These are phyloP conservation scores for Isochrysis galbana DNA, from an alignment of 78 protist species.

Conservation along the genomic window DNA sequence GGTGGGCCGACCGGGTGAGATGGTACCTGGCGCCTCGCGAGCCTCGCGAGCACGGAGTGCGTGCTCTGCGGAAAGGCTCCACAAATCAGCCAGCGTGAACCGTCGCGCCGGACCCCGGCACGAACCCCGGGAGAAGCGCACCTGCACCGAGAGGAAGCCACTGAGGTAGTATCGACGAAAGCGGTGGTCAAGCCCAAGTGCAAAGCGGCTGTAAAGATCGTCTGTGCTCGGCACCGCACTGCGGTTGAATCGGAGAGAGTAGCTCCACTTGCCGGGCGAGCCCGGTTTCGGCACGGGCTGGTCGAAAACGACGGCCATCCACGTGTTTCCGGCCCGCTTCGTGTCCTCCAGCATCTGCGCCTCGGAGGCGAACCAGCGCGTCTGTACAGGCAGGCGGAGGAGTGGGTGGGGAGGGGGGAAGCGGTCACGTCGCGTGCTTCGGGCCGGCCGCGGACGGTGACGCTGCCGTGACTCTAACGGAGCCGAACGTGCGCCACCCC, in stretches of 20 bases:
- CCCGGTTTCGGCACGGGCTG: neutral
- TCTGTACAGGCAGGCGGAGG: too few relatives aligned
- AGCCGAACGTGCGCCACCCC: too few relatives aligned
- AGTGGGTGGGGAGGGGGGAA: too few relatives aligned
- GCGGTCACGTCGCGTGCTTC: too few relatives aligned
- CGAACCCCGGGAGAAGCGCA: neutral
- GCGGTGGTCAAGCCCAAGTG: neutral
- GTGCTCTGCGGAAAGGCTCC: too few relatives aligned
- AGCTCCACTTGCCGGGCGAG: neutral
- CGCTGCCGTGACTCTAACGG: too few relatives aligned
- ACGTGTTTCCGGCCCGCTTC: neutral
- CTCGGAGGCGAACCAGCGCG: neutral
- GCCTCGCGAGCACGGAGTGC: neutral
- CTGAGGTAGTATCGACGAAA: neutral
- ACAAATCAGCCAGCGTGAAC: too few relatives aligned
- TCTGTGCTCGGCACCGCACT: neutral
- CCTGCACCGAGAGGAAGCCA: slow-evolving; percentile 17
- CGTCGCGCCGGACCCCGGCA: too few relatives aligned
- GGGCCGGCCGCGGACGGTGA: too few relatives aligned
- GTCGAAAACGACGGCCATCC: neutral
- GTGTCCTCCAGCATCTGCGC: neutral
- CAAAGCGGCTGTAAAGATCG: neutral
- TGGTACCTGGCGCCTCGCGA: neutral
- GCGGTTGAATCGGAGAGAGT: neutral
- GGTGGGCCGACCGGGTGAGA: neutral